Conservation (phyloP, 257 asterid genomes). For the Nicotiana sylvestris region DNA sequence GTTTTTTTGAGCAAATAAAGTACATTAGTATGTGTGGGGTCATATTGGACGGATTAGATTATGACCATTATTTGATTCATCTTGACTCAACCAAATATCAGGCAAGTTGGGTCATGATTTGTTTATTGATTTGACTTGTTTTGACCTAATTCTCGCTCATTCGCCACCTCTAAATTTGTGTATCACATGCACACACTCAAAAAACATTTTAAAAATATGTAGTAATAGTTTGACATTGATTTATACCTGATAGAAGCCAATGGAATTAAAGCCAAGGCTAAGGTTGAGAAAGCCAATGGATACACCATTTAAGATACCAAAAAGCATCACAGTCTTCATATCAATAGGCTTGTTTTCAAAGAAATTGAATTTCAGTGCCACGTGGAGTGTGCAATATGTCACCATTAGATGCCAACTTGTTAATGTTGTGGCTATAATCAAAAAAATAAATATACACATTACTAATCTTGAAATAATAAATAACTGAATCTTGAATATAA, state of each 20-base stretch:
- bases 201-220: too few species aligned
- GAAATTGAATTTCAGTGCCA: conserved; percentile 61
- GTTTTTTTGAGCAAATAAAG: too few species aligned
- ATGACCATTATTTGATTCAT: neutral
- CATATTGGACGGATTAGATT: neutral
- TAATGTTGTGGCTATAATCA: conserved; percentile 73
- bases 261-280: conserved; percentile 87
- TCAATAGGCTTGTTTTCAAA: conserved; percentile 78
- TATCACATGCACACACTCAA: neutral
- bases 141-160: neutral
- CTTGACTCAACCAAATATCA: too few species aligned
- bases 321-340: conserved; percentile 52
- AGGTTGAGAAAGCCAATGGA: conserved; percentile 89
- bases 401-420: conserved; percentile 97
- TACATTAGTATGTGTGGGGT: too few species aligned
- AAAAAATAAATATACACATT: neutral
- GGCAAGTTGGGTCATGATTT: neutral
- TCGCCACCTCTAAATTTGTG: neutral
- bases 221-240: neutral
- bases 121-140: neutral
- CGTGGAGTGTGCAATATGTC: conserved; percentile 82
- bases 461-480: neutral
- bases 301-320: conserved; percentile 76
- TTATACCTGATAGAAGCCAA: conserved; percentile 84
- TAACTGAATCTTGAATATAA: neutral